These are phyloP conservation scores for Tripterygium wilfordii DNA, from an alignment of 177 flowering plant species.

Conservation along the genomic window DNA sequence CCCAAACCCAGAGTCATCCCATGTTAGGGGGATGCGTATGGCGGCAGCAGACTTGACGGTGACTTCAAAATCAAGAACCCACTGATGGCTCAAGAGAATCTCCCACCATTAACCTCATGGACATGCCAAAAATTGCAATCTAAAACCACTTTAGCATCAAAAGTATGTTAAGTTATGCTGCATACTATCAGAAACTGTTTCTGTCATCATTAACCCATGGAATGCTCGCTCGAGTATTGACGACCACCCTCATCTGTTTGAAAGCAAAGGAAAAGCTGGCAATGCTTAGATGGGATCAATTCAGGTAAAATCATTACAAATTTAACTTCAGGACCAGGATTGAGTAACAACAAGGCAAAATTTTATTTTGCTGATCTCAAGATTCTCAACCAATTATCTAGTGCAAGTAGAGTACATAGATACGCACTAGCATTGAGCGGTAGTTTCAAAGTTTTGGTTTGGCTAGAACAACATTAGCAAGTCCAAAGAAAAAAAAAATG, in stretches of 20 bases:
- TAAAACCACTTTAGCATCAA: neutral
- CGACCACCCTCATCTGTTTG: slow-evolving; percentile 33
- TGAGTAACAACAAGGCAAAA: neutral
- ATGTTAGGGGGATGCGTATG: neutral
- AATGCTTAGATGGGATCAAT: too few species aligned
- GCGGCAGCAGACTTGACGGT: neutral
- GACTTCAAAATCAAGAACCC: neutral
- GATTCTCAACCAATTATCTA: neutral
- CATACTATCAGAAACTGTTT: too few species aligned
- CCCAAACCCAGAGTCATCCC: slow-evolving; percentile 4
- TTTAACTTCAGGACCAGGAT: too few species aligned
- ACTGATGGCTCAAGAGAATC: neutral
- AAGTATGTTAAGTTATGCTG: too few species aligned
- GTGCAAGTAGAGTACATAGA: neutral
- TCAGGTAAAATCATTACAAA: too few species aligned
- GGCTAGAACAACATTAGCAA: too few species aligned
- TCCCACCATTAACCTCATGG: neutral
- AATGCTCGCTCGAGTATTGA: slow-evolving; percentile 32
- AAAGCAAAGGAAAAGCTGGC: slow-evolving; percentile 3
- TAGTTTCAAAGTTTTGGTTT: too few species aligned
- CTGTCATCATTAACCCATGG: too few species aligned
- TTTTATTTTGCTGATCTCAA: neutral
- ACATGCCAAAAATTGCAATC: too few species aligned
- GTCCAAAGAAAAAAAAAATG: too few species aligned
- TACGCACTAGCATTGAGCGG: too few species aligned